Evolutionary conservation across 208 protist genomes (phyloP).

Genomic region (Leishmania mexicana): DNA sequence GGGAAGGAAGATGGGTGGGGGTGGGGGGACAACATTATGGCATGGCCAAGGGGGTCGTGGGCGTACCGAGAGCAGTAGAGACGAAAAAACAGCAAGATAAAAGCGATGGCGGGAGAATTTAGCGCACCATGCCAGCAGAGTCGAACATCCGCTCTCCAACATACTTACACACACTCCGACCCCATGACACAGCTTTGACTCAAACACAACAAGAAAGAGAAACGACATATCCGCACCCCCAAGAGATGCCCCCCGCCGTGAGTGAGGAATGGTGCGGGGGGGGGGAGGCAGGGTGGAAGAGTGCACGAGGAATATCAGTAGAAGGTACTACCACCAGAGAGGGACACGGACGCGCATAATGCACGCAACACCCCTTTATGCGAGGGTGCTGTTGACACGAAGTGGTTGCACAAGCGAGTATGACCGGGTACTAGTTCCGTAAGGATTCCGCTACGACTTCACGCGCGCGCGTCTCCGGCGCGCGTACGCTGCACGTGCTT

Average conservation of each 20-base stretch:
- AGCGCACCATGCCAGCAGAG: not conserved
- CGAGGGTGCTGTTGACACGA: not conserved
- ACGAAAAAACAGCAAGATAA: slow-evolving; percentile 1
- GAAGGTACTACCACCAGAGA: not conserved
- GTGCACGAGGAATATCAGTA: not conserved
- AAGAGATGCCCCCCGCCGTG: not conserved
- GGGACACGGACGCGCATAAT: not conserved
- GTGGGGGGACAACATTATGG: not conserved
- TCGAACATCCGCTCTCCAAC: not conserved
- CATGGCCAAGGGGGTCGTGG: not conserved
- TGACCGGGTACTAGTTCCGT: not conserved
- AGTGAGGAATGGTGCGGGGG: too few relatives aligned
- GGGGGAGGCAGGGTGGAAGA: not conserved
- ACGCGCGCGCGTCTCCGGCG: not conserved
- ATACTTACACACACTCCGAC: not conserved
- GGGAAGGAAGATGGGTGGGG: not conserved
- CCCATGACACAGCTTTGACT: not conserved
- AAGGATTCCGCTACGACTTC: not conserved
- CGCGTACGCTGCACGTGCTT: slow-evolving; percentile 27
- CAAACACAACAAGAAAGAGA: not conserved
- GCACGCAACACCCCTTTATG: not conserved
- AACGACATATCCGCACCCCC: not conserved
- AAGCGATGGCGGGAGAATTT: not conserved
- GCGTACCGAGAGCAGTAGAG: not conserved
- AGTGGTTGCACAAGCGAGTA: not conserved